phyloP scores from a whole-genome alignment of 73 alveolate species.

The Paramecium primaurelia region DNA sequence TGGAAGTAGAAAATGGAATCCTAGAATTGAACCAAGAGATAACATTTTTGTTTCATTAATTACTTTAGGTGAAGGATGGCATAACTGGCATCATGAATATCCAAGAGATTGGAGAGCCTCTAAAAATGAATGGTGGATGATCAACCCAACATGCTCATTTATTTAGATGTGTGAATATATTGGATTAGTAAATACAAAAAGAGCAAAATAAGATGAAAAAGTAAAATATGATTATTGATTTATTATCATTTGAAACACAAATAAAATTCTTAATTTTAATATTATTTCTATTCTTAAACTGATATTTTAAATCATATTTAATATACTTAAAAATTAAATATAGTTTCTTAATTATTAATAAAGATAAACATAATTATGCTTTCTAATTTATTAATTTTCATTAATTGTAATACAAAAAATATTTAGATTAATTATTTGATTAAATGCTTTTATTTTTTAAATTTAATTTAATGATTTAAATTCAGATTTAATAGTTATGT shows the following conservation, averaged over 20 bases:
- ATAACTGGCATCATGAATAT: conserved; percentile 69
- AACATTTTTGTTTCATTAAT: conserved; percentile 40
- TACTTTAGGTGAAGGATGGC: conserved; percentile 70
- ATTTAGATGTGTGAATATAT: conserved; percentile 54
- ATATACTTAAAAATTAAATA: not conserved
- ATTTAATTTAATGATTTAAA: no score
- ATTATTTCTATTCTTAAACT: not conserved
- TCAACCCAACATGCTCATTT: conserved; percentile 48
- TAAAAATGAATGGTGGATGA: conserved; percentile 60
- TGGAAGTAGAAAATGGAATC: conserved; percentile 59
- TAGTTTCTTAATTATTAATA: no score
- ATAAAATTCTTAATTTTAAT: not conserved
- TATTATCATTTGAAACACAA: not conserved
- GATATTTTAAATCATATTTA: not conserved
- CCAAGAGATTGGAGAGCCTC: conserved; percentile 68
- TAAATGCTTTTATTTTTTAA: no score
- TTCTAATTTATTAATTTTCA: no score
- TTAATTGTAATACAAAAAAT: no score
- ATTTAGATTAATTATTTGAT: no score
- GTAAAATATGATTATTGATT: conserved; percentile 15
- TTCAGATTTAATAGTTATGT: no score
- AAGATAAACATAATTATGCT: no score
- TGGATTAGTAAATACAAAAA: conserved; percentile 47
- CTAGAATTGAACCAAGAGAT: conserved; percentile 56
- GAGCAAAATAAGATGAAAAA: conserved; percentile 29